These are phyloP conservation scores for Amborella trichopoda DNA, from an alignment of 164 flowering plant species.

Conservation along the genomic window DNA sequence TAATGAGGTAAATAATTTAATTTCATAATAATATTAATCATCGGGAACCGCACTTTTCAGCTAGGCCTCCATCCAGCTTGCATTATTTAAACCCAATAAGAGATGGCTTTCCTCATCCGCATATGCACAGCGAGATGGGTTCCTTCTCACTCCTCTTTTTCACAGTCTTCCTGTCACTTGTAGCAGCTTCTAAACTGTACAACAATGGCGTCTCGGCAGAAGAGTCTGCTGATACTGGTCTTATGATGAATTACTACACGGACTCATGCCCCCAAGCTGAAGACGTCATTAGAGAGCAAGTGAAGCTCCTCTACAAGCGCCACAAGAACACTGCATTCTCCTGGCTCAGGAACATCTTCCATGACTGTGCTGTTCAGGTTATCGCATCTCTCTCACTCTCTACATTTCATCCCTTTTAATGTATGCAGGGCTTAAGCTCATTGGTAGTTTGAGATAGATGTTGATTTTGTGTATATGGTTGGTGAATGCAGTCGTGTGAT, in stretches of 20 bases:
- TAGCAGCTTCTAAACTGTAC: too few relatives aligned
- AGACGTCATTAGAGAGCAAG: conserved; percentile 85
- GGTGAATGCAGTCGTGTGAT: conserved; percentile 67
- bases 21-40: too few relatives aligned
- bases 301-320: conserved; percentile 89
- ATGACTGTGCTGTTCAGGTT: conserved; percentile 96
- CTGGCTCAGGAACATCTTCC: conserved; percentile 98
- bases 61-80: too few relatives aligned
- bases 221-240: conserved; percentile 48
- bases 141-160: too few relatives aligned
- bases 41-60: too few relatives aligned
- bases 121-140: too few relatives aligned
- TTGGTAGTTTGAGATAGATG: not conserved
- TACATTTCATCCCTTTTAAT: not conserved
- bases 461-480: not conserved
- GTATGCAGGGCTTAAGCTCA: not conserved
- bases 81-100: too few relatives aligned
- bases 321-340: conserved; percentile 99
- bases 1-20: too few relatives aligned
- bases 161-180: too few relatives aligned
- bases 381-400: not conserved
- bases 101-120: too few relatives aligned
- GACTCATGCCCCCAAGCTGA: conserved; percentile 95
- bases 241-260: conserved; percentile 79
- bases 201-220: too few relatives aligned